Conservation (phyloP, 805 yeast genomes). For the Scheffersomyces ergatensis region DNA sequence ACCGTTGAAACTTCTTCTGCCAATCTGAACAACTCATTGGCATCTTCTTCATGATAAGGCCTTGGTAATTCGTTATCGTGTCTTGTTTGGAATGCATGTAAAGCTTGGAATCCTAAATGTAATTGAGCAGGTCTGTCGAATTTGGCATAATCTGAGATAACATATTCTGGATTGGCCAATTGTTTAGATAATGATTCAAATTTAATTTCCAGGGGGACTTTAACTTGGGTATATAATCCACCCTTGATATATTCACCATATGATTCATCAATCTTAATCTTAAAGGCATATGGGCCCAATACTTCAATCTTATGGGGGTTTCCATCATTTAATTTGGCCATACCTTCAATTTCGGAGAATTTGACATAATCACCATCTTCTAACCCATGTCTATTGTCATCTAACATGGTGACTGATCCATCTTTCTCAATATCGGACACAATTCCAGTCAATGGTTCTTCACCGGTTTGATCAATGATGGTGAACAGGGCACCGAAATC, state of each 20-base stretch:
- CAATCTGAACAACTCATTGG: conserved; percentile 58
- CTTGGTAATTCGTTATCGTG: conserved; percentile 70
- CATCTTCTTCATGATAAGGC: conserved; percentile 74
- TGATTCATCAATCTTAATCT: conserved; percentile 53
- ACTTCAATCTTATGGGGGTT: conserved; percentile 74
- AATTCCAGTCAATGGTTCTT: conserved; percentile 84
- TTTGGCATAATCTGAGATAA: conserved; percentile 88
- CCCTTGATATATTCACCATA: conserved; percentile 73
- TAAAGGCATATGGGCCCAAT: conserved; percentile 92
- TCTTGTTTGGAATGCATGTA: conserved; percentile 66
- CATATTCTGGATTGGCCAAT: conserved; percentile 71
- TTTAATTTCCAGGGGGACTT: conserved; percentile 64
- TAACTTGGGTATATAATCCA: conserved; percentile 90
- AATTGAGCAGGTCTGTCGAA: conserved; percentile 88
- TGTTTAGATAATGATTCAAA: conserved; percentile 68
- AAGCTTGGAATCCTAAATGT: conserved; percentile 89
- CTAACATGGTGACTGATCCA: conserved; percentile 92
- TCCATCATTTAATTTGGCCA: conserved; percentile 72
- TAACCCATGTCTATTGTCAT: conserved; percentile 88
- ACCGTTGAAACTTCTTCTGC: conserved; percentile 59
- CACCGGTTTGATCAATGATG: conserved; percentile 85
- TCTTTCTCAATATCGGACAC: conserved; percentile 83
- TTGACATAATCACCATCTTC: conserved; percentile 90
- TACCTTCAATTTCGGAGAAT: conserved; percentile 82
- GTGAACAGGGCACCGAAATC: conserved; percentile 85